These are phyloP conservation scores for Moniliella sp. DNA, from an alignment of 1,284 basidiomycete genomes.

Conservation along the genomic window DNA sequence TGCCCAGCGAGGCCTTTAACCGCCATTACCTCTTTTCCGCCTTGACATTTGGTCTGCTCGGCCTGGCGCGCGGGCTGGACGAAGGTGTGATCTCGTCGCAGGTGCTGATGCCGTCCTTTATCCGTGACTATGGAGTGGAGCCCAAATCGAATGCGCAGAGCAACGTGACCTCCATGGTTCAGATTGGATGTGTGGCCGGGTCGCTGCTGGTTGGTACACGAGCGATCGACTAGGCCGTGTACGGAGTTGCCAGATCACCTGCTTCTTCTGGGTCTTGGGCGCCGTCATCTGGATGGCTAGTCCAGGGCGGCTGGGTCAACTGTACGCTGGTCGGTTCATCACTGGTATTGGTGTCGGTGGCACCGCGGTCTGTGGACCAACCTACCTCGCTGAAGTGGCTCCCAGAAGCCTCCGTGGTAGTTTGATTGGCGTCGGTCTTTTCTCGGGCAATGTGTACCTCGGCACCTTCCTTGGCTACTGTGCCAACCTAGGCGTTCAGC, in stretches of 20 bases:
- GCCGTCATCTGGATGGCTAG: slow-evolving; percentile 14
- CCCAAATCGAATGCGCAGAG: slow-evolving; percentile 9
- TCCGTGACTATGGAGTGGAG: slow-evolving; percentile 8
- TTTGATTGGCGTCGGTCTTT: slow-evolving; percentile 9
- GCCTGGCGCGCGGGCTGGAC: slow-evolving; percentile 14
- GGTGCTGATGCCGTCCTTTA: slow-evolving; percentile 9
- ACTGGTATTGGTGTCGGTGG: slow-evolving; percentile 15
- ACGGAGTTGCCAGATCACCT: slow-evolving; percentile 10
- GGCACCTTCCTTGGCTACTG: slow-evolving; percentile 11
- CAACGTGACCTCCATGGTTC: slow-evolving; percentile 13
- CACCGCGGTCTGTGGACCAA: slow-evolving; percentile 10
- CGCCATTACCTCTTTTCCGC: neutral
- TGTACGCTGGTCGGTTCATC: slow-evolving; percentile 13
- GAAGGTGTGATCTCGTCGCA: slow-evolving; percentile 13
- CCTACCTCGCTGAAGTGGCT: slow-evolving; percentile 12
- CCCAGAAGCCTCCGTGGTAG: slow-evolving; percentile 11
- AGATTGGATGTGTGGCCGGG: slow-evolving; percentile 11
- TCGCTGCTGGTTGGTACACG: slow-evolving; percentile 9
- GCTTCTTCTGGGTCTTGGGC: slow-evolving; percentile 14
- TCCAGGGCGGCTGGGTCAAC: slow-evolving; percentile 9
- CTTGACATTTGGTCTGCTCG: slow-evolving; percentile 2
- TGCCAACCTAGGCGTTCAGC: slow-evolving; percentile 5
- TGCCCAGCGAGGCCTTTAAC: slow-evolving; percentile 1
- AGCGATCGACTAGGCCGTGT: slow-evolving; percentile 10
- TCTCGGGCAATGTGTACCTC: slow-evolving; percentile 9